Base-by-base conservation (phyloP, 495 filamentous ascomycete genomes). In the Chaetomium tenue region DNA sequence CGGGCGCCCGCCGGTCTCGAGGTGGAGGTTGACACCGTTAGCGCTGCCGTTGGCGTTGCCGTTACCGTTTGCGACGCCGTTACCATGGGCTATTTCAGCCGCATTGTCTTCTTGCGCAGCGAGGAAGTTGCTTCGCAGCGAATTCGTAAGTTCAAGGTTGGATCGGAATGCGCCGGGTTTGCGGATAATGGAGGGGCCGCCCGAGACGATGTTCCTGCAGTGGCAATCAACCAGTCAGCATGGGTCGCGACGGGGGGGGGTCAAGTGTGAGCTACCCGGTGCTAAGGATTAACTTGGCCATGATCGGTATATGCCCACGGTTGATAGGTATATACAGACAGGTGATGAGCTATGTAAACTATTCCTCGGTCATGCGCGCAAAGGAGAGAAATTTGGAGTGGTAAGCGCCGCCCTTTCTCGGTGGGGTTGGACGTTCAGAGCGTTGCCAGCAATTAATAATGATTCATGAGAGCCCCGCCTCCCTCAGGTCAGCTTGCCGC, bases 71-170 rank as follows among this genome's bases (percentile, higher is more conserved):
- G 76, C 82, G 22, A 82, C 79, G 62, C 76, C 83, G 66, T 86
- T 79, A 23, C 47, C 2, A 2, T 50, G 12, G 16, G 48, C 74
- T 64, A 83, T n/a, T 68, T 75, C 69, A n/a, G 51, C 68, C 51
- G 71, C 81, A 62, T 81, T 82, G 67, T 85, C 81, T 70, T 89
- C 78, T 70, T 91, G 89, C 30, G 88, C 87, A 18, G 87, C 85
- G 25, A 84, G 71, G 75, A 96, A 90, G 75, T 92, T 95, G 66
- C 82, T 84, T 52, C 90, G 88, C 52, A 97, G 82, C n/a, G 91
- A 89, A 72, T 89, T 89, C 65, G 88, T 88, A 66, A 97, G 82
- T 72, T 97, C 93, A 67, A 92, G 84, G 74, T 95, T 96, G 52
- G 91, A 94, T 72, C 91, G 90, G 69, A 88, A 84, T 26, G 82